Base-by-base conservation (phyloP, 176 grass and related monocot genomes). In the Calamus simplicifolius region DNA sequence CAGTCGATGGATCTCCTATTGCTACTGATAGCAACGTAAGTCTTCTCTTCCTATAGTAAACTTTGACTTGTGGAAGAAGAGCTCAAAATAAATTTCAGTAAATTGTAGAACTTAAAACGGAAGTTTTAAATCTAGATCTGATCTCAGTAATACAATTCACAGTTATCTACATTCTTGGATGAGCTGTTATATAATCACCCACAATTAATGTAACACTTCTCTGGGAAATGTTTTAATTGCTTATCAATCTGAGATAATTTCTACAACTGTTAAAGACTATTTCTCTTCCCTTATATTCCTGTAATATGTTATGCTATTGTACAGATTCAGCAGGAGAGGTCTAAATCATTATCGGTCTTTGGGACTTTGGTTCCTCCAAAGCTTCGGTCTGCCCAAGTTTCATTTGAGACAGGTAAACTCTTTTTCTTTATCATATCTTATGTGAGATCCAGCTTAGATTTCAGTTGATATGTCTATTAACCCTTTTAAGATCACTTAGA, bases 321-420 rank as follows among this genome's bases (percentile, higher is more conserved):
- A 49, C 56, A 96, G 87, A 63, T 85, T 71, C 84, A 85, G 52
- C 82, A 49, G 25, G 87, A 80, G 17, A 91, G 87, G 75, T 82
- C 84, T 63, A 97, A 91, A 80, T 80, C 87, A 62, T 69, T 88
- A 56, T 80, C 87, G 8, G 29, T 88, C 10, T 97, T 91, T 27
- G 92, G 87, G 63, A 74, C 75, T 57, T 49, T 97, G 68, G 75
- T 97, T 25, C 88, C 84, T 54, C 87, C 87, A 50, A 97, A 91
- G 70, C 81, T 97, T 49, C 78, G 78, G 30, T 64, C 81, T 17
- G 51, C 92, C 13, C 92, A 97, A 75, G 60, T 78, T 77, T 97
- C 92, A 62, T 97, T 97, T 54, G 84, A 97, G 68, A 85, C 78
- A 88, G 92, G 92, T 91, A 73, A 18, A 30, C 3, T 21, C 21